Evolutionary conservation across 1,284 basidiomycete species (phyloP).

Genomic region (Malassezia nana): DNA sequence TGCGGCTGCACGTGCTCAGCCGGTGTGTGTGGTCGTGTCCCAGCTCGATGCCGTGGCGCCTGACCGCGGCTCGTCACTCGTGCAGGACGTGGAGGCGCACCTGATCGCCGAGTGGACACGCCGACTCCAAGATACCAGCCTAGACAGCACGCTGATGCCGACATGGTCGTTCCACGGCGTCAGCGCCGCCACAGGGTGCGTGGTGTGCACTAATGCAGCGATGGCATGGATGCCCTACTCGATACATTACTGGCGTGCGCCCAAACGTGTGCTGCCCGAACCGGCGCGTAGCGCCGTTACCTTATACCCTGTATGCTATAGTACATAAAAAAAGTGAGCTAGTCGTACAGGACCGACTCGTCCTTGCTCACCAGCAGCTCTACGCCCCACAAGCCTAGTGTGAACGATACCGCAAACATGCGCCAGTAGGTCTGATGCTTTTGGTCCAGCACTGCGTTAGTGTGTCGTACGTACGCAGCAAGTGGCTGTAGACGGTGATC

Average conservation of each 20-base stretch:
- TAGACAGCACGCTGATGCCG: background rate
- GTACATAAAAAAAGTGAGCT: constrained; percentile 4
- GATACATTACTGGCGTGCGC: background rate
- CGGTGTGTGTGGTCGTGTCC: constrained; percentile 6
- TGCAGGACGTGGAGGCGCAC: background rate
- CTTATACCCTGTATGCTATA: constrained; percentile 9
- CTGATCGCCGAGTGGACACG: background rate
- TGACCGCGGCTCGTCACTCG: background rate
- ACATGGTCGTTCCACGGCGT: background rate
- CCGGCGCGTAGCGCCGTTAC: background rate
- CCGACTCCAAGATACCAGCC: background rate
- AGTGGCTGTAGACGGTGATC: constrained; percentile 43
- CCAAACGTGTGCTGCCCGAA: background rate
- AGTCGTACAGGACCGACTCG: constrained; percentile 18
- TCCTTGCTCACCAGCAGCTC: constrained; percentile 38
- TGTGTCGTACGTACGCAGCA: constrained; percentile 16
- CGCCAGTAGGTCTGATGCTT: constrained; percentile 45
- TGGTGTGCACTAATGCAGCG: constrained; percentile 6
- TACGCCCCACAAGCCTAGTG: constrained; percentile 38
- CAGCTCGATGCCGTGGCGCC: constrained; percentile 3
- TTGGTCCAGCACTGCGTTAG: constrained; percentile 32
- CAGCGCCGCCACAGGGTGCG: constrained; percentile 14
- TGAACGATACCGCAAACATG: constrained; percentile 41
- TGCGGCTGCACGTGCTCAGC: background rate
- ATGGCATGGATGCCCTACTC: constrained; percentile 2